Conservation (phyloP, 352 stramenopile genomes). For the Pythium insidiosum region DNA sequence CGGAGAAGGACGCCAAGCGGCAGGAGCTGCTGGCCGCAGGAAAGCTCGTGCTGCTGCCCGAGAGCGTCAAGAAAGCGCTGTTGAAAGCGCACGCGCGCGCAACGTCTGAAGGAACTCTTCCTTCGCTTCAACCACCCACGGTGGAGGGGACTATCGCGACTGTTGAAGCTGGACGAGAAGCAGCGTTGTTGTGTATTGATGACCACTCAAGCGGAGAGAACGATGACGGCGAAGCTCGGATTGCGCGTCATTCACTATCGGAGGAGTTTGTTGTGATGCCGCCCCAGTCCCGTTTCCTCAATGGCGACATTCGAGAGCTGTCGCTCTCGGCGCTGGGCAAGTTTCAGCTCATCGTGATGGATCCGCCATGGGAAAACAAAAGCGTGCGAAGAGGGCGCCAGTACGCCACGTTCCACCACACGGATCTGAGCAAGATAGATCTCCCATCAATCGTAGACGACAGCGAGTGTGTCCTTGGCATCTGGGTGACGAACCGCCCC, state of each 20-base stretch:
- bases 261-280: conserved; percentile 15
- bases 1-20: conserved; percentile 20
- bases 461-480: conserved; percentile 40
- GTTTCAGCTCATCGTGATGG: conserved; percentile 49
- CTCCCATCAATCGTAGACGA: conserved; percentile 15
- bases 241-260: too few relatives aligned
- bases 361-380: conserved; percentile 77
- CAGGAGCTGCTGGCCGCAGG: conserved; percentile 26
- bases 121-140: too few relatives aligned
- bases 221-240: too few relatives aligned
- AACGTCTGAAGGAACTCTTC: too few relatives aligned
- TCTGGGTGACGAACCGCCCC: conserved; percentile 74
- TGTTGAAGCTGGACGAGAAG: too few relatives aligned
- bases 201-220: too few relatives aligned
- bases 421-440: conserved; percentile 39
- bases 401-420: conserved; percentile 59
- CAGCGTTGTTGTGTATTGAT: too few relatives aligned
- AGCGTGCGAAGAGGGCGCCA: conserved; percentile 42
- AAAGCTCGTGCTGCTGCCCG: conserved; percentile 44
- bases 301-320: conserved; percentile 11
- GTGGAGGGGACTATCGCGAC: too few relatives aligned
- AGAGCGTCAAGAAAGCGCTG: conserved; percentile 10
- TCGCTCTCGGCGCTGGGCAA: conserved; percentile 15
- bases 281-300: conserved; percentile 11
- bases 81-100: conserved; percentile 10